Evolutionary conservation across 805 yeast genomes (phyloP).

Genomic region (Barnettozyma siamensis): DNA sequence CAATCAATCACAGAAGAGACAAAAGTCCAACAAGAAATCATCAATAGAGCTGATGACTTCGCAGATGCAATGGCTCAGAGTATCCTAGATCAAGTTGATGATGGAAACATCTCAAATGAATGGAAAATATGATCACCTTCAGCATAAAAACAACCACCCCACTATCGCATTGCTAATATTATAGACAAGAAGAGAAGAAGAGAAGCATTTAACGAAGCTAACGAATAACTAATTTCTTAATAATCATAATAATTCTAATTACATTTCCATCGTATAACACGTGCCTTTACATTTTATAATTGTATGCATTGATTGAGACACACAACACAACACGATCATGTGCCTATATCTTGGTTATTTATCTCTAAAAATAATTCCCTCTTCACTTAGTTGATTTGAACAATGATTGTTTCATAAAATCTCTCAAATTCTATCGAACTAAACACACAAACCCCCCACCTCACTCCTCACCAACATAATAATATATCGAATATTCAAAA

Average conservation of each 20-base stretch:
- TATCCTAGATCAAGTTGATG: slow-evolving; percentile 24
- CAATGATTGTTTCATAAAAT: too few relatives aligned
- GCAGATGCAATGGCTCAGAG: slow-evolving; percentile 27
- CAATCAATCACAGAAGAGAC: not conserved
- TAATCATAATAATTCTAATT: too few relatives aligned
- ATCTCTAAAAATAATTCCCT: too few relatives aligned
- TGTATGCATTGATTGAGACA: slow-evolving; percentile 7
- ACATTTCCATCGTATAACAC: too few relatives aligned
- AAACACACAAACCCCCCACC: too few relatives aligned
- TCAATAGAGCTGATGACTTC: slow-evolving; percentile 13
- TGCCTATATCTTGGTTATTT: too few relatives aligned
- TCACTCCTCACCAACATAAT: not conserved
- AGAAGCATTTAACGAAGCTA: slow-evolving; percentile 6
- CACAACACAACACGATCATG: not conserved
- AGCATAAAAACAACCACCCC: too few relatives aligned
- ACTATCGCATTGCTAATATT: not conserved
- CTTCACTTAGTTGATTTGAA: too few relatives aligned
- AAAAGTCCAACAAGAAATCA: not conserved
- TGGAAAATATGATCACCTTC: slow-evolving; percentile 26
- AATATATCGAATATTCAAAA: not conserved
- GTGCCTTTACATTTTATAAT: not conserved
- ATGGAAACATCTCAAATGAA: slow-evolving; percentile 11
- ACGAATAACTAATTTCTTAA: too few relatives aligned
- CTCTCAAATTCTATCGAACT: slow-evolving; percentile 4
- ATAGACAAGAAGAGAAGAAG: too few relatives aligned